Percentiles rank a stretch among this genome's conserved stretches.
Evolutionary conservation across 768 basidiomycete species (phyloP).

Genomic region (Serendipita sp.): DNA sequence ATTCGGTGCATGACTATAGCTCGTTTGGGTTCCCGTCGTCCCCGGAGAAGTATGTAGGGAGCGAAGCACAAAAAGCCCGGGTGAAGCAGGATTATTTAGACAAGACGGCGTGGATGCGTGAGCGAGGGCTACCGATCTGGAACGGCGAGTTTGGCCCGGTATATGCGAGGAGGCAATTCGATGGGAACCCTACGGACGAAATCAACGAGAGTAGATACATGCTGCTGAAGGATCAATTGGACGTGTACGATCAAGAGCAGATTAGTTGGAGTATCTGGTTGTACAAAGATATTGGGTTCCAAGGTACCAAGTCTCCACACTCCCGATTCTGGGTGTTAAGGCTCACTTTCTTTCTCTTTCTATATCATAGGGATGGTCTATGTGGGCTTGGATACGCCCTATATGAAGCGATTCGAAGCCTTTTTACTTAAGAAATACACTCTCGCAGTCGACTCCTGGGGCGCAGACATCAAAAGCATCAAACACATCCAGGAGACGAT

Average conservation of each 20-base stretch:
- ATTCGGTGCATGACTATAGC: constrained; percentile 67
- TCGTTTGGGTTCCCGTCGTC: constrained; percentile 55
- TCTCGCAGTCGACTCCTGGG: constrained; percentile 66
- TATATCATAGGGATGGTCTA: constrained; percentile 69
- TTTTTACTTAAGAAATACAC: constrained; percentile 68
- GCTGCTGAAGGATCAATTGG: constrained; percentile 59
- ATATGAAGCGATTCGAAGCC: constrained; percentile 49
- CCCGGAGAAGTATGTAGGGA: constrained; percentile 38
- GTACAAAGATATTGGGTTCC: constrained; percentile 60
- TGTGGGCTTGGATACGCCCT: constrained; percentile 49
- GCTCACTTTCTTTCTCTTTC: neutral
- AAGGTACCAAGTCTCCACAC: constrained; percentile 11
- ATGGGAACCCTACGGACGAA: constrained; percentile 39
- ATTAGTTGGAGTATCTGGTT: constrained; percentile 73
- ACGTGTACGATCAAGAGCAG: constrained; percentile 46
- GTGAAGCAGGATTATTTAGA: constrained; percentile 47
- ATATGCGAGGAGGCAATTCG: constrained; percentile 45
- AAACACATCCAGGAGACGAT: constrained; percentile 48
- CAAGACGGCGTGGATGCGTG: constrained; percentile 67
- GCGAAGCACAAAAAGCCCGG: constrained; percentile 34
- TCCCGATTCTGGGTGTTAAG: neutral
- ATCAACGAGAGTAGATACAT: constrained; percentile 52
- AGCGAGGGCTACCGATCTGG: constrained; percentile 49
- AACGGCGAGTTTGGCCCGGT: constrained; percentile 80
- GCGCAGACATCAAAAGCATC: constrained; percentile 45